These are phyloP conservation scores for Trametes cingulata DNA, from an alignment of 768 basidiomycete genomes.

Conservation along the genomic window DNA sequence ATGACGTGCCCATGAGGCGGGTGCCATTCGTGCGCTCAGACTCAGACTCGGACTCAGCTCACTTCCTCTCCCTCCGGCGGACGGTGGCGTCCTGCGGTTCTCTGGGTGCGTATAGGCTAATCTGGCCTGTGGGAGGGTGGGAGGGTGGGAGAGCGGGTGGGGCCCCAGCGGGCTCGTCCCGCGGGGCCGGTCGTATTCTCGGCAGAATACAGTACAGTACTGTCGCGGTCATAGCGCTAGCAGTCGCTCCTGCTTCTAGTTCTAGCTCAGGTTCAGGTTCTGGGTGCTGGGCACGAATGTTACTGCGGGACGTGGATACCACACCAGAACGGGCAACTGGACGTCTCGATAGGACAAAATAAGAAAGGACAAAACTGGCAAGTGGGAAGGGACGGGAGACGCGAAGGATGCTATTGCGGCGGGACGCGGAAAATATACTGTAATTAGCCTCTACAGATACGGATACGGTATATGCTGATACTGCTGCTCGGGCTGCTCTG, in stretches of 20 bases:
- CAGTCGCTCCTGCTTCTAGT: neutral
- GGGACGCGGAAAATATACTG: neutral
- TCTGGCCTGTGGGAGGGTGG: neutral
- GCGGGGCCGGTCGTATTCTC: slow-evolving; percentile 4
- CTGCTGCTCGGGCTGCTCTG: no score
- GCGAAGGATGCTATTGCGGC: no score
- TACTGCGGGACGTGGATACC: no score
- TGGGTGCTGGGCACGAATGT: no score
- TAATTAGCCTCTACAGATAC: slow-evolving; percentile 8
- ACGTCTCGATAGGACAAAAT: no score
- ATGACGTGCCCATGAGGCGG: slow-evolving; percentile 14
- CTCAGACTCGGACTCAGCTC: neutral
- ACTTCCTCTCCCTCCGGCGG: neutral
- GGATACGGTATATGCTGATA: neutral
- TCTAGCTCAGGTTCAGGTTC: no score
- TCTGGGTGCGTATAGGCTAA: slow-evolving; percentile 17
- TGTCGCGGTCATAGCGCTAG: neutral
- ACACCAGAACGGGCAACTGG: no score
- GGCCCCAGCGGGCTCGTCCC: neutral
- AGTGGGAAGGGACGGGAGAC: no score
- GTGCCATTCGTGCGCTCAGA: neutral
- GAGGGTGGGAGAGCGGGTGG: neutral
- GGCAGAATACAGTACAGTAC: neutral
- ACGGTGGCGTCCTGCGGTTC: neutral
- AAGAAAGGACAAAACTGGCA: no score